Evolutionary conservation across 2,329 filamentous ascomycete genomes (phyloP).

Genomic region (Leptographium procerum): DNA sequence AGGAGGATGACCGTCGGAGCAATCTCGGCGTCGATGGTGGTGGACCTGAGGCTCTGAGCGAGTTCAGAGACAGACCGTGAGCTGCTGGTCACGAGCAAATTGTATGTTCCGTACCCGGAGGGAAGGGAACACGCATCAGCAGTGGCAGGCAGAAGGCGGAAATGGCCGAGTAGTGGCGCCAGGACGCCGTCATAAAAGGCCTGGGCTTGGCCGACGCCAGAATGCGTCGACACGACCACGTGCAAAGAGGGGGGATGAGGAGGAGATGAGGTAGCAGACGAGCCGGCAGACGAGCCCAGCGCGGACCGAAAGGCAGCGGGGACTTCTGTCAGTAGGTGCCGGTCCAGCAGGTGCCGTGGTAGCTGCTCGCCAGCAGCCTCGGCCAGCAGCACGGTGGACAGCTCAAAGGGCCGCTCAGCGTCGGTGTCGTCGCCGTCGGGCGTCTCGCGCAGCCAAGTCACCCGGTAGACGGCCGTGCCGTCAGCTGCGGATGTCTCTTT

Average conservation of each 20-base stretch:
- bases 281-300: constrained; percentile 8
- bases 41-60: constrained; percentile 24
- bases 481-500: background rate
- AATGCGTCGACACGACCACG: constrained; percentile 55
- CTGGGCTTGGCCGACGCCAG: constrained; percentile 48
- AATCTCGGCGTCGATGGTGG: background rate
- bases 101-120: constrained; percentile 23
- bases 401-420: constrained; percentile 8
- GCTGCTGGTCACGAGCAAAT: constrained; percentile 51
- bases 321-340: constrained; percentile 23
- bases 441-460: background rate
- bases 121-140: too few species aligned
- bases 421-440: background rate
- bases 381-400: constrained; percentile 13
- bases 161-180: constrained; percentile 38
- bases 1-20: constrained; percentile 56
- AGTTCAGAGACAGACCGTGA: constrained; percentile 54
- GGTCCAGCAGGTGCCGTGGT: constrained; percentile 24
- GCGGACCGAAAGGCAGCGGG: constrained; percentile 20
- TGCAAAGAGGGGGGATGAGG: constrained; percentile 37
- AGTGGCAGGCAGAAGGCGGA: constrained; percentile 25
- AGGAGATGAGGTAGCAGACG: too few species aligned
- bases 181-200: constrained; percentile 45
- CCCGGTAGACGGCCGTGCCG: background rate
- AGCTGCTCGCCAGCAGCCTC: constrained; percentile 14